Evolutionary conservation across 306 rosid genomes (phyloP).

Genomic region (Canavalia gladiata): DNA sequence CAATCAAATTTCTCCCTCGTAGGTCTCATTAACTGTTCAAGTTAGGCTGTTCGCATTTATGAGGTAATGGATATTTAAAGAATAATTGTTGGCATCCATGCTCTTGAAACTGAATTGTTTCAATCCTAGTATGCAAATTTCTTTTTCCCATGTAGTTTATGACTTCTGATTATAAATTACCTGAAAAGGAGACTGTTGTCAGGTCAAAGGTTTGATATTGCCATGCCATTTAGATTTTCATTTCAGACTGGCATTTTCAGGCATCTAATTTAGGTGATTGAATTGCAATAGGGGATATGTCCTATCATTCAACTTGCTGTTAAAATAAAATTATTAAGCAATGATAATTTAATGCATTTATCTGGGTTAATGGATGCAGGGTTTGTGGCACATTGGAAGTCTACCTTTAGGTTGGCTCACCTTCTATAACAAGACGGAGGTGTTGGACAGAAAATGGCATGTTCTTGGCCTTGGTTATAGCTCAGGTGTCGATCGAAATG

Average conservation of each 20-base stretch:
- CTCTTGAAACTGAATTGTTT: slow-evolving; percentile 1
- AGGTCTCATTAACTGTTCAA: slow-evolving; percentile 15
- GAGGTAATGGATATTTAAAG: slow-evolving; percentile 12
- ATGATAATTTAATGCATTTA: neutral
- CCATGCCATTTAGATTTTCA: slow-evolving; percentile 11
- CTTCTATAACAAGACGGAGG: slow-evolving; percentile 45
- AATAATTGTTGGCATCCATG: slow-evolving; percentile 7
- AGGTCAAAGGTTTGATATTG: neutral
- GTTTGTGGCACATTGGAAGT: slow-evolving; percentile 33
- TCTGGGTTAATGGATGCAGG: slow-evolving; percentile 48
- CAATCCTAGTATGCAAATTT: neutral
- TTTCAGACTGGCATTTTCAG: neutral
- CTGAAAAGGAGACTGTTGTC: slow-evolving; percentile 7
- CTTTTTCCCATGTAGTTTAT: neutral
- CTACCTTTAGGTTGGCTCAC: slow-evolving; percentile 51
- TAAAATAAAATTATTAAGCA: slow-evolving; percentile 7
- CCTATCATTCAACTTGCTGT: neutral
- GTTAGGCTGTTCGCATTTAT: neutral
- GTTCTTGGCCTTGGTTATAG: slow-evolving; percentile 50
- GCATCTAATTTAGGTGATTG: slow-evolving; percentile 1
- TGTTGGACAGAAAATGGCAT: slow-evolving; percentile 48
- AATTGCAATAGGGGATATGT: neutral
- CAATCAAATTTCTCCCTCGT: slow-evolving; percentile 1
- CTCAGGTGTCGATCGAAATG: slow-evolving; percentile 41
- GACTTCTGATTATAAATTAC: neutral